A percentile compares a stretch with the other conserved stretches of the same genome.
Evolutionary conservation across 2,329 filamentous ascomycete genomes (phyloP).

Genomic region (Pseudocercospora eumusae): DNA sequence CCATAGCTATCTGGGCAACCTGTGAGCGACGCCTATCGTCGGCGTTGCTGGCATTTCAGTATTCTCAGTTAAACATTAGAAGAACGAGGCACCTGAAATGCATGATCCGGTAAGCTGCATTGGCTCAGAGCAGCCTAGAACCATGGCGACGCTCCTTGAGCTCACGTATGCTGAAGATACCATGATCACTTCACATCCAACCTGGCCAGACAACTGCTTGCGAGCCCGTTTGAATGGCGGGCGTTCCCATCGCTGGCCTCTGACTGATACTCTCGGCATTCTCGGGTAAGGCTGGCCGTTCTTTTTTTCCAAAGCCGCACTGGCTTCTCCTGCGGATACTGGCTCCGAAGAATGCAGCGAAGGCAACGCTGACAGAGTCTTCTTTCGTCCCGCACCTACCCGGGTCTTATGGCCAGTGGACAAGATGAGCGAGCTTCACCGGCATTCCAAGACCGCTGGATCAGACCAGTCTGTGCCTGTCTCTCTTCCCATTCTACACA

Average conservation of each 20-base stretch:
- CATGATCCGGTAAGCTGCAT: neutral
- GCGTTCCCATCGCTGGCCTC: no score
- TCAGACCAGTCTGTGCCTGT: neutral
- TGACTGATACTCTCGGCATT: neutral
- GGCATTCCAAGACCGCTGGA: neutral
- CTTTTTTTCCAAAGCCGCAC: no score
- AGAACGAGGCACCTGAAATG: neutral
- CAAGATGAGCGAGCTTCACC: no score
- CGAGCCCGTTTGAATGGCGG: neutral
- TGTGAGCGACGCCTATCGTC: neutral
- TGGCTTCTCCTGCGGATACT: no score
- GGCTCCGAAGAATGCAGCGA: no score
- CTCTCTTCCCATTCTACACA: neutral
- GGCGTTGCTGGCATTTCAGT: neutral
- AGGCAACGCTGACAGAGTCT: no score
- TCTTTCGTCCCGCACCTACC: no score
- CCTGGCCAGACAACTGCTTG: neutral
- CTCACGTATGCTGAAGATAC: neutral
- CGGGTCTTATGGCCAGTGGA: no score
- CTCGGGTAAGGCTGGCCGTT: neutral
- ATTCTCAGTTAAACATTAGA: neutral
- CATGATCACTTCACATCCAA: neutral
- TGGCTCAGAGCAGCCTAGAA: neutral
- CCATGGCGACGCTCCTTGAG: neutral
- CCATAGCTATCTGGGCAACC: neutral